Percentiles rank a stretch among this genome's conserved stretches.
Conservation (phyloP, 208 protist species). For the Jaenimonas drosophilae region DNA sequence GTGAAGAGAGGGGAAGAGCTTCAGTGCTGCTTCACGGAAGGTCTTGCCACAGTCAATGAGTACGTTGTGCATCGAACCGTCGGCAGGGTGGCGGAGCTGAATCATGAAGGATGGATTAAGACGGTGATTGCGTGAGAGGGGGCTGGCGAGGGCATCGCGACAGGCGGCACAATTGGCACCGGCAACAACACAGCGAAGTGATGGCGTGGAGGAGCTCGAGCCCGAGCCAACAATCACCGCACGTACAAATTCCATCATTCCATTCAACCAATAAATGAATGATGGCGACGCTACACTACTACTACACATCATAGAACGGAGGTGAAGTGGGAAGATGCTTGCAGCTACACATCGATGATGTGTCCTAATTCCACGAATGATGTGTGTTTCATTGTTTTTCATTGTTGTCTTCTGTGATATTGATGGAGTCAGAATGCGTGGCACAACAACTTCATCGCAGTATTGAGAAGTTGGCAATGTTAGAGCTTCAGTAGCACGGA, state of each 20-base stretch:
- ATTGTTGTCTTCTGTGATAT: too few species aligned
- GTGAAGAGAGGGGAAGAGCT: conserved; percentile 21
- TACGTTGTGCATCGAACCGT: conserved; percentile 30
- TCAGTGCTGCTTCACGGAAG: conserved; percentile 48
- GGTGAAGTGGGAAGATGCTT: too few species aligned
- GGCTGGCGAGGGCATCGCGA: conserved; percentile 14
- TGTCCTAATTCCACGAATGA: too few species aligned
- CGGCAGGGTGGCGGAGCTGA: conserved; percentile 35
- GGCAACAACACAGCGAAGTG: conserved; percentile 23
- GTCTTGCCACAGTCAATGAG: conserved; percentile 75
- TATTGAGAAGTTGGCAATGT: too few species aligned
- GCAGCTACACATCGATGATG: too few species aligned
- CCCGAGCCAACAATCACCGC: conserved; percentile 44
- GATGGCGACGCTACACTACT: too few species aligned
- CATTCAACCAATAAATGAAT: too few species aligned
- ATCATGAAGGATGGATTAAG: conserved; percentile 46
- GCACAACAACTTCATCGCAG: too few species aligned
- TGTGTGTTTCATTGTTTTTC: too few species aligned
- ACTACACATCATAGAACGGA: too few species aligned
- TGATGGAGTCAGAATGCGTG: too few species aligned
- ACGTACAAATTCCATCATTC: conserved; percentile 41
- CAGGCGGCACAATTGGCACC: conserved; percentile 22
- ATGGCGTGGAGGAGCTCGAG: conserved; percentile 39
- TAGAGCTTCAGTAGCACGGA: conserved; percentile 39
- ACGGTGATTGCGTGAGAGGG: conserved; percentile 22